These are phyloP conservation scores for Candida tammaniensis DNA, from an alignment of 805 yeast genomes.

Conservation along the genomic window DNA sequence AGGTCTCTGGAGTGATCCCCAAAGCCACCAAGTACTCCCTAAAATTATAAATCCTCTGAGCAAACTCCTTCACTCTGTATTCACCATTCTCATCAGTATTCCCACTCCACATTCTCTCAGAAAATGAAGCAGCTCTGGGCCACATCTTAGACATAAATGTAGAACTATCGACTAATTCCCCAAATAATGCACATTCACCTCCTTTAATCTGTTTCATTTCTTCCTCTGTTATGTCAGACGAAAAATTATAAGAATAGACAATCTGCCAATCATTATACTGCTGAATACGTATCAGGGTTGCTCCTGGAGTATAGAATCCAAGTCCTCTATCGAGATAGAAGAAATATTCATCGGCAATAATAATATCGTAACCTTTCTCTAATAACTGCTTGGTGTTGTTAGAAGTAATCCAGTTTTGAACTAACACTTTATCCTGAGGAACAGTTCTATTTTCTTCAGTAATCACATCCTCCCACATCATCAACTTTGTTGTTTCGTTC, in stretches of 20 bases:
- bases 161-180: conserved; percentile 34
- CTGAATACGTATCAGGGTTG: no score
- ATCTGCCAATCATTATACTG: conserved; percentile 40
- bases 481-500: conserved; percentile 13
- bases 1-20: conserved; percentile 30
- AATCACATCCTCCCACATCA: conserved; percentile 43
- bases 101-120: conserved; percentile 41
- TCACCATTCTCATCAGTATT: conserved; percentile 21
- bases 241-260: conserved; percentile 34
- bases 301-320: conserved; percentile 16
- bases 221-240: conserved; percentile 25
- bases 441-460: conserved; percentile 18
- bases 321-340: conserved; percentile 41
- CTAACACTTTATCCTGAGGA: conserved; percentile 25
- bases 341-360: conserved; percentile 30
- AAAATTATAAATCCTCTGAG: conserved; percentile 32
- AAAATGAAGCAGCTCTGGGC: conserved; percentile 42
- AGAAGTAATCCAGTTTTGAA: conserved; percentile 33
- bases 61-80: conserved; percentile 16
- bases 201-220: conserved; percentile 34
- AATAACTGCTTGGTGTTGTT: conserved; percentile 24
- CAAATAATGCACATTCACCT: conserved; percentile 38
- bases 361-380: conserved; percentile 33
- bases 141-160: conserved; percentile 32
- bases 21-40: conserved; percentile 36